These are phyloP conservation scores for Scheffersomyces insectosa DNA, from an alignment of 1,139 yeast genomes.

Conservation along the genomic window DNA sequence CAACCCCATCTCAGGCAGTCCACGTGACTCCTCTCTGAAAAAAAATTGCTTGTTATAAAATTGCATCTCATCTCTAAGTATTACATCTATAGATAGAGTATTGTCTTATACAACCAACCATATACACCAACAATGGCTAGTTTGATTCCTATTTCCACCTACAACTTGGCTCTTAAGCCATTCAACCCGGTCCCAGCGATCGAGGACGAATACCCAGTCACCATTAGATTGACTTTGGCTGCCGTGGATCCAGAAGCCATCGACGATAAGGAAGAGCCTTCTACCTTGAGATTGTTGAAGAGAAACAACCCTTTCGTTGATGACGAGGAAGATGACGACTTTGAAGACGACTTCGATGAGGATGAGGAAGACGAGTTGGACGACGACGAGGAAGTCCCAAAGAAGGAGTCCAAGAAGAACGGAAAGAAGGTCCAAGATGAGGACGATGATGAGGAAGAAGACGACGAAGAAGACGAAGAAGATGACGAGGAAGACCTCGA, in stretches of 20 bases:
- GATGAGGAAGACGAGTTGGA: conserved; percentile 55
- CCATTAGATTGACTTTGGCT: conserved; percentile 91
- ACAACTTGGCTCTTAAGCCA: conserved; percentile 81
- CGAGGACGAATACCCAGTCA: conserved; percentile 81
- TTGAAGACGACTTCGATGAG: conserved; percentile 44
- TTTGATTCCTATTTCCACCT: conserved; percentile 81
- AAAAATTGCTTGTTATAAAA: conserved; percentile 1
- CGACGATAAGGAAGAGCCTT: conserved; percentile 81
- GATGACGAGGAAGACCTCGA: conserved; percentile 61
- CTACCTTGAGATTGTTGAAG: conserved; percentile 87
- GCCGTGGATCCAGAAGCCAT: conserved; percentile 87
- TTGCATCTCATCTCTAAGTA: conserved; percentile 7
- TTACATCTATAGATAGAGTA: too few species aligned
- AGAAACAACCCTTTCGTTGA: conserved; percentile 56
- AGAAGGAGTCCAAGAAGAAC: conserved; percentile 19
- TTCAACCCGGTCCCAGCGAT: conserved; percentile 85
- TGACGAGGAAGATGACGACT: conserved; percentile 47
- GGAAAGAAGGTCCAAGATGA: conserved; percentile 20
- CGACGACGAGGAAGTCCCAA: conserved; percentile 49
- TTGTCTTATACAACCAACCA: too few species aligned
- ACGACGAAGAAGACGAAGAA: conserved; percentile 51
- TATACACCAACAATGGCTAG: conserved; percentile 48
- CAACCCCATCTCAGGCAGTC: not conserved
- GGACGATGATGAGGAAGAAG: conserved; percentile 41
- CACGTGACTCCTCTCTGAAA: conserved; percentile 9